Base-by-base conservation (phyloP, 495 filamentous ascomycete species). In the Penicillium atrosanguineum region DNA sequence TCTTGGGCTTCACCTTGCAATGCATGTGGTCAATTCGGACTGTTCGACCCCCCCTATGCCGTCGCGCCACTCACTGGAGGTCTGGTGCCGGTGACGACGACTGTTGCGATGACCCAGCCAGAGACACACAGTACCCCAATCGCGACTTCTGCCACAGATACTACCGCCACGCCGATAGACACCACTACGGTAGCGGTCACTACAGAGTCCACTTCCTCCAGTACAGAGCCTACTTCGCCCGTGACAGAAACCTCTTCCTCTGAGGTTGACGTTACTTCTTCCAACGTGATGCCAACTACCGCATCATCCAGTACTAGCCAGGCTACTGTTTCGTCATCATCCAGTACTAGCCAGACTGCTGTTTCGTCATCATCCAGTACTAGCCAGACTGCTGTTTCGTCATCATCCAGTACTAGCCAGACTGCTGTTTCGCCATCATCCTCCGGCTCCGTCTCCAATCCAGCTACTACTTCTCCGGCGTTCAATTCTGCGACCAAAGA, bases 11-110 rank as follows among this genome's bases (percentile, higher is more conserved):
- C 47, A 15, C 59, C 59, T 19, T 61, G 59, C 40, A 57, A 57
- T 46, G 59, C 59, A 23, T 61, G 59, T 31, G 55, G 54, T 21
- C 40, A 40, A 25, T 61, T 61, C 11, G 59, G 59, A 0, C 19
- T 61, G n/a, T 61, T 61, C 18, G 55, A 61, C 39, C 59, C 59
- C n/a, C 59, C 59, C 8, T 61, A 61, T 46, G 59, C 55, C 1
- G 59, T 58, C 4, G n/a, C 47, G 26, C 54, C 55, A 15, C 43
- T 61, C 9, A 53, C 46, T 43, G 59, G 55, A 34, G 55, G 51
- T n/a, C 31, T 61, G 11, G 59, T 55, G 0, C 55, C 59, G 11
- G 37, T 25, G 47, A 48, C 55, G 18, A 61, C 58, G 36, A 57
- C 58, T 7, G 21, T 16, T 34, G n/a, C 44, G 16, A 53, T 48